phyloP scores from a whole-genome alignment of 148 eudicot genomes.

The Fagopyrum tataricum region DNA sequence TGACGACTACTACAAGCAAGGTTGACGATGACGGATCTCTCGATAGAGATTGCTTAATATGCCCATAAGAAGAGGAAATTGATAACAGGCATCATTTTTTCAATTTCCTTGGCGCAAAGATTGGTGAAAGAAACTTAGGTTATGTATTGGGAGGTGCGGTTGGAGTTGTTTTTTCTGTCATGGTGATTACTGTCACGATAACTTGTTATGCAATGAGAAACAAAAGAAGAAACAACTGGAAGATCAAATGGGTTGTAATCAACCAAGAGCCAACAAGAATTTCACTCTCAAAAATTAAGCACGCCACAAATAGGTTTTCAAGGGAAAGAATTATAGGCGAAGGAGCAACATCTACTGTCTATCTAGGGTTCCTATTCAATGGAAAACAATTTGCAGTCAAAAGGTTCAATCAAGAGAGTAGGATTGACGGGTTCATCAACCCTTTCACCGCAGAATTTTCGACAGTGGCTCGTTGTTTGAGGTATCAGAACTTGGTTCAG shows the following conservation, averaged over 20 bases:
- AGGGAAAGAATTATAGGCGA: constrained; percentile 24
- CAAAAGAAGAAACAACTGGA: constrained; percentile 34
- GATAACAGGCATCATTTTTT: not conserved
- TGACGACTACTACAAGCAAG: constrained; percentile 17
- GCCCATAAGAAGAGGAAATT: constrained; percentile 20
- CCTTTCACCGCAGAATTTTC: constrained; percentile 32
- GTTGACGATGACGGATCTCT: constrained; percentile 9
- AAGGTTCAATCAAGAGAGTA: constrained; percentile 18
- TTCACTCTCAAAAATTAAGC: constrained; percentile 25
- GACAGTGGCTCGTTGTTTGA: constrained; percentile 26
- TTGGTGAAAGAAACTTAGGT: constrained; percentile 19
- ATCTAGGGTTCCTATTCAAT: constrained; percentile 17
- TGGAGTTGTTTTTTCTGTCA: constrained; percentile 5
- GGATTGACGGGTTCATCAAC: constrained; percentile 30
- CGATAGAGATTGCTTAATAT: constrained; percentile 39
- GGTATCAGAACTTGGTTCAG: constrained; percentile 27
- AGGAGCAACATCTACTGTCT: constrained; percentile 33
- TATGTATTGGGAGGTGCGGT: constrained; percentile 11
- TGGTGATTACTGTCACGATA: constrained; percentile 14
- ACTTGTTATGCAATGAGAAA: constrained; percentile 6
- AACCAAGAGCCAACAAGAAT: constrained; percentile 24
- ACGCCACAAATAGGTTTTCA: constrained; percentile 26
- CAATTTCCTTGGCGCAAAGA: constrained; percentile 8
- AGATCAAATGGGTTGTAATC: not conserved
- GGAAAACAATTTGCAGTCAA: constrained; percentile 31